Percentiles rank a stretch among this genome's conserved stretches.
Evolutionary conservation across 345 rosid genomes (phyloP).

Genomic region (Sisymbrium irio): DNA sequence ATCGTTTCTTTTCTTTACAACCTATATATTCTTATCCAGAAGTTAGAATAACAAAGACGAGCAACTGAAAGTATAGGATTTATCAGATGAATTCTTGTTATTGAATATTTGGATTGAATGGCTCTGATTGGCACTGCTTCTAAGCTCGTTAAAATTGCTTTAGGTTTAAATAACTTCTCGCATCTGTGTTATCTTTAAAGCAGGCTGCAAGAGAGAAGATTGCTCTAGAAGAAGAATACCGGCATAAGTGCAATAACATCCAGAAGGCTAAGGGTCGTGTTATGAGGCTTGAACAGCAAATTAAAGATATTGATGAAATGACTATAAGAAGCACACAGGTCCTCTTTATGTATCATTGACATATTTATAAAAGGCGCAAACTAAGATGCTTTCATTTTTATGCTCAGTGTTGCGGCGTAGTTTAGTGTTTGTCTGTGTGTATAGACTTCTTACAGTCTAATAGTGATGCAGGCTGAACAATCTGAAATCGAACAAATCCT

Average conservation of each 20-base stretch:
- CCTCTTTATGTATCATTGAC: neutral
- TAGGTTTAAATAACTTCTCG: neutral
- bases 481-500: slow-evolving; percentile 61
- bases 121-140: neutral
- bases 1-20: too few species aligned
- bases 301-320: slow-evolving; percentile 60
- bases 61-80: too few species aligned
- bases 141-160: neutral
- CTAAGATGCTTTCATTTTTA: neutral
- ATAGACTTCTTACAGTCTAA: slow-evolving; percentile 3
- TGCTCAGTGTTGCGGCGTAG: neutral
- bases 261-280: slow-evolving; percentile 42
- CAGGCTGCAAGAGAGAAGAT: slow-evolving; percentile 69
- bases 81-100: neutral
- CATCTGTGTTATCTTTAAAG: slow-evolving; percentile 8
- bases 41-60: too few species aligned
- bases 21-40: too few species aligned
- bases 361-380: neutral
- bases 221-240: slow-evolving; percentile 54
- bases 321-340: slow-evolving; percentile 77
- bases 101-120: neutral
- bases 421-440: neutral
- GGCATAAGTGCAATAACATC: slow-evolving; percentile 38
- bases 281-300: slow-evolving; percentile 54
- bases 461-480: slow-evolving; percentile 66